phyloP scores from a whole-genome alignment of 169 alveolate species.

The Blepharisma undulans region DNA sequence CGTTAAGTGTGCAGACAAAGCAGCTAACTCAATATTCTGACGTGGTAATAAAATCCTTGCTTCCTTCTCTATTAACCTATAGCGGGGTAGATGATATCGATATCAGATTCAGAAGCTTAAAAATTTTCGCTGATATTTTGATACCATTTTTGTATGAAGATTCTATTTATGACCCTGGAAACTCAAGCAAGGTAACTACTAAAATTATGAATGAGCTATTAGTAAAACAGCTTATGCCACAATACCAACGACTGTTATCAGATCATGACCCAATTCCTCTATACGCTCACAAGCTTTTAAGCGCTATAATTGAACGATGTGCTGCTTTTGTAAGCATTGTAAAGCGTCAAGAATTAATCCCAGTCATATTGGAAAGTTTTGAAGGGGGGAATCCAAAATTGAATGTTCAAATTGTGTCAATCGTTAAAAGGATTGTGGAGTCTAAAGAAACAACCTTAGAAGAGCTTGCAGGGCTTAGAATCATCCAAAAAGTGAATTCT shows the following conservation, averaged over 20 bases:
- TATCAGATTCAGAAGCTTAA: constrained; percentile 58
- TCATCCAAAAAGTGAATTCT: constrained; percentile 46
- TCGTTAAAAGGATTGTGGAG: constrained; percentile 59
- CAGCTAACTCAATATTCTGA: constrained; percentile 37
- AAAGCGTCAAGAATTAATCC: constrained; percentile 37
- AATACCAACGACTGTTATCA: constrained; percentile 34
- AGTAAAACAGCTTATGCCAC: constrained; percentile 58
- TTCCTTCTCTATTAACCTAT: constrained; percentile 49
- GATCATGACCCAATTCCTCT: constrained; percentile 65
- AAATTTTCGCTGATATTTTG: constrained; percentile 66
- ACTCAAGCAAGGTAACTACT: constrained; percentile 34
- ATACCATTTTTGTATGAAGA: constrained; percentile 55
- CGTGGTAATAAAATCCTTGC: constrained; percentile 41
- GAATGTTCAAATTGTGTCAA: constrained; percentile 56
- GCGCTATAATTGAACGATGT: constrained; percentile 60
- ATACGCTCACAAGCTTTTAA: constrained; percentile 57
- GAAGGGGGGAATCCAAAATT: constrained; percentile 55
- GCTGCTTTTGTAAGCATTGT: constrained; percentile 48
- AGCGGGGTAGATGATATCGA: constrained; percentile 50
- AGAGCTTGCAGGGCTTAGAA: constrained; percentile 34
- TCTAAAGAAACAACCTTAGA: constrained; percentile 41
- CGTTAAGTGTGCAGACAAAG: constrained; percentile 7
- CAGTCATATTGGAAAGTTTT: constrained; percentile 41
- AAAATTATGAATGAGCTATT: constrained; percentile 58
- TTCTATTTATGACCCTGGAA: constrained; percentile 41